These are phyloP conservation scores for Phytomonas francai DNA, from an alignment of 208 protist species.

Conservation along the genomic window DNA sequence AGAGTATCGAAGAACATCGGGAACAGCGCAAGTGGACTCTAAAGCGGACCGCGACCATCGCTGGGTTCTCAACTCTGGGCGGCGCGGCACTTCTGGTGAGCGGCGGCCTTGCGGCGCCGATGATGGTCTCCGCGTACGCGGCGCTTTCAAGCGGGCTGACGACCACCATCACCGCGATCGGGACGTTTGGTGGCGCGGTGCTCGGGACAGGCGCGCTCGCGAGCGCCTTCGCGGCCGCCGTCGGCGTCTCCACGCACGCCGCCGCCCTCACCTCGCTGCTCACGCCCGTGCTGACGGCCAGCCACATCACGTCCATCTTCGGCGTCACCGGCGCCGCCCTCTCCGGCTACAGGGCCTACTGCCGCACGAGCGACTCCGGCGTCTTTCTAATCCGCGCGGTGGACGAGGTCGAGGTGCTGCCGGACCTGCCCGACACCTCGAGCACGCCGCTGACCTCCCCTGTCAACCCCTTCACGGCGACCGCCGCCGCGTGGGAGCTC, in stretches of 20 bases:
- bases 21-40: slow-evolving; percentile 30
- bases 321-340: slow-evolving; percentile 60
- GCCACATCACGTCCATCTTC: slow-evolving; percentile 67
- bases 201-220: slow-evolving; percentile 38
- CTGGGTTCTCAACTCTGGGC: slow-evolving; percentile 61
- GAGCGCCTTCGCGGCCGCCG: slow-evolving; percentile 33
- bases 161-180: slow-evolving; percentile 44
- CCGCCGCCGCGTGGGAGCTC: slow-evolving; percentile 18
- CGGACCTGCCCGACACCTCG: slow-evolving; percentile 1
- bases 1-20: slow-evolving; percentile 20
- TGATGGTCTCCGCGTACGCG: slow-evolving; percentile 53
- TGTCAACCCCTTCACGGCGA: background rate
- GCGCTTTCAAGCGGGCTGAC: slow-evolving; percentile 38
- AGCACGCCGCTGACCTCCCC: slow-evolving; percentile 8
- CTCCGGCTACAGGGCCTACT: slow-evolving; percentile 62
- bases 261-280: slow-evolving; percentile 51
- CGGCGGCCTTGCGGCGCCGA: slow-evolving; percentile 61
- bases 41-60: slow-evolving; percentile 47
- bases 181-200: slow-evolving; percentile 36
- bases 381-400: slow-evolving; percentile 59
- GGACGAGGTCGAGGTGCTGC: slow-evolving; percentile 56
- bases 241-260: slow-evolving; percentile 63
- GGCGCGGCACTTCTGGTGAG: slow-evolving; percentile 55
- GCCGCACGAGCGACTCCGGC: slow-evolving; percentile 55
- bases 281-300: slow-evolving; percentile 53